Evolutionary conservation across 2,329 filamentous ascomycete genomes (phyloP).

Genomic region (Stachybotrys chartarum): DNA sequence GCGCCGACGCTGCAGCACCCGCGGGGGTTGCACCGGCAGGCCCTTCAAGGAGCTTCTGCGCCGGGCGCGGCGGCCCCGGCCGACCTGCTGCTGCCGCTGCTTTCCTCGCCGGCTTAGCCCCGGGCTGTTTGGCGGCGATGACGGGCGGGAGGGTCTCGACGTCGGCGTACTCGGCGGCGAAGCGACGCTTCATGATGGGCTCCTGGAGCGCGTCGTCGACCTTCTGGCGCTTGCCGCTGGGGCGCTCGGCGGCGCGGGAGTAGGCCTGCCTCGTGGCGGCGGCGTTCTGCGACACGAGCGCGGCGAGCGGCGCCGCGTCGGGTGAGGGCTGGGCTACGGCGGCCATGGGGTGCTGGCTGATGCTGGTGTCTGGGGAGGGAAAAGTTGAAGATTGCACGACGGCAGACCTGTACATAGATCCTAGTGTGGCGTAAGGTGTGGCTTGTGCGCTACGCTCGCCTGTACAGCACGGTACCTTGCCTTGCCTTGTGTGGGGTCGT

Average conservation of each 20-base stretch:
- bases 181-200: conserved; percentile 36
- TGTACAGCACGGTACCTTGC: background rate
- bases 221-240: conserved; percentile 29
- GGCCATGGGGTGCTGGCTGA: conserved; percentile 21
- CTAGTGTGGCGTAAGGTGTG: background rate
- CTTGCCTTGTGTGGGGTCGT: background rate
- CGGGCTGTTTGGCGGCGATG: conserved; percentile 71
- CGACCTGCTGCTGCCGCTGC: background rate
- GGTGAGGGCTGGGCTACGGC: conserved; percentile 20
- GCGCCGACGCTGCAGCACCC: conserved; percentile 15
- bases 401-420: background rate
- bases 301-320: conserved; percentile 24
- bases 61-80: conserved; percentile 9
- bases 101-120: conserved; percentile 17
- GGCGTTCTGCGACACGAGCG: conserved; percentile 27
- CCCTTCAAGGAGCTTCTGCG: conserved; percentile 32
- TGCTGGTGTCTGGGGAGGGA: conserved; percentile 4
- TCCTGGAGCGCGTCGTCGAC: conserved; percentile 26
- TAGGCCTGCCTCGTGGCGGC: conserved; percentile 23
- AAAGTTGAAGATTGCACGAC: conserved; percentile 12
- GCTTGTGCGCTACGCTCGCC: background rate
- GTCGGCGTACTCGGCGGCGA: conserved; percentile 68
- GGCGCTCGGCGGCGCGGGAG: conserved; percentile 14
- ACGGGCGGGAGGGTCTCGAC: conserved; percentile 71
- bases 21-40: conserved; percentile 28